A percentile compares a stretch with the other conserved stretches of the same genome.
Conservation (phyloP, 176 grass and related monocot genomes). For the Elaeis guineensis region DNA sequence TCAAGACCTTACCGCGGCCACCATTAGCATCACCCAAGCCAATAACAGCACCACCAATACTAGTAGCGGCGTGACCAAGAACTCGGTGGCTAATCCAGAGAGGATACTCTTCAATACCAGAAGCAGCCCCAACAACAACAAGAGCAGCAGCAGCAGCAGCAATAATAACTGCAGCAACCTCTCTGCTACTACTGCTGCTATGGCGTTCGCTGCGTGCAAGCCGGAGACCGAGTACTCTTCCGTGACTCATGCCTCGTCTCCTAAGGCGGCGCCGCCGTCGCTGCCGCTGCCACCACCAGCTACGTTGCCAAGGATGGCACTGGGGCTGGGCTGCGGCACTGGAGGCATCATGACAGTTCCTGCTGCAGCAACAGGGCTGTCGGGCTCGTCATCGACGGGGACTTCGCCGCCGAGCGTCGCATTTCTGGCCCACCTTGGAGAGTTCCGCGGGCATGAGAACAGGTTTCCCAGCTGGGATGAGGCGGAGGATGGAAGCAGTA, state of each 20-base stretch:
- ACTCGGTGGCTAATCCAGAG: background rate
- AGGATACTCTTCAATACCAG: background rate
- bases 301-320: background rate
- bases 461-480: constrained; percentile 4
- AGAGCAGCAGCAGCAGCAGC: no score
- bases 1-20: background rate
- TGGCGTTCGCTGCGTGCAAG: background rate
- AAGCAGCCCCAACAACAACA: no score
- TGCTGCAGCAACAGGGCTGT: background rate
- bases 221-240: background rate
- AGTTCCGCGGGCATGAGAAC: background rate
- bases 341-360: background rate
- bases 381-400: background rate
- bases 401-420: background rate
- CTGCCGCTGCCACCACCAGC: background rate
- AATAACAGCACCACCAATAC: background rate
- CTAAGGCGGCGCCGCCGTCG: no score
- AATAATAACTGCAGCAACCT: no score
- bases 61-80: background rate
- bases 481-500: background rate
- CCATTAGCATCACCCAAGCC: background rate
- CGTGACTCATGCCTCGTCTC: background rate
- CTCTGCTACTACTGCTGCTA: no score
- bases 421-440: background rate
- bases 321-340: background rate